Base-by-base conservation (phyloP, 768 basidiomycete genomes). In the Daedalea quercina region DNA sequence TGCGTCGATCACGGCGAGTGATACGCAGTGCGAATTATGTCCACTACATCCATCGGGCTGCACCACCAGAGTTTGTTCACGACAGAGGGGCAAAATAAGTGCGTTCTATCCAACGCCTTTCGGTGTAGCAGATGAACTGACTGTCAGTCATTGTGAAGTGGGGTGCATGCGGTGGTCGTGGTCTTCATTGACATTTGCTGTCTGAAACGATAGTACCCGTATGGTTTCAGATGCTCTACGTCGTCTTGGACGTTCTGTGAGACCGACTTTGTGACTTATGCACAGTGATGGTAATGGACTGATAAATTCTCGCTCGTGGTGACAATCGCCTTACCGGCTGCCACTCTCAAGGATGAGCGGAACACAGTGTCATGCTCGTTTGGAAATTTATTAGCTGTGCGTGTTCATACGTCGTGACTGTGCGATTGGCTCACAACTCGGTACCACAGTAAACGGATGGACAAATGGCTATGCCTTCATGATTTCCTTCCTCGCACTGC, bases 221-320 rank as follows among this genome's bases (percentile, higher is more conserved):
- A 1, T 73, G 86, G 25, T 60, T 90, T 12, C 89, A 91, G 63
- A 81, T 75, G 19, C 65, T 85, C 9, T 90, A 85, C 58, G 78
- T 89, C 20, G 57, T 78, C n/a, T 70, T 90, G 40, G 90, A 90
- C 61, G 66, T 89, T 24, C 47, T 79, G 83, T 84, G 64, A 53
- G 84, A 70, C 1, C 35, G 19, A 42, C 13, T 3, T 7, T 23
- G n/a, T 34, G 0, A 9, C 3, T 46, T 43, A 20, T 15, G 35
- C 25, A 25, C 7, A 6, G 12, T 33, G 13, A 19, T 50, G 22
- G 37, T 13, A 24, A 41, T 33, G 9, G 25, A 1, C 12, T 26
- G 3, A 3, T 33, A 86, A 84, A 20, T 65, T 85, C n/a, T 84
- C 80, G 57, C 60, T 87, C 8, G 80, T 77, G 1, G 74, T 88